Evolutionary conservation across 208 protist genomes (phyloP).

Genomic region (Angomonas deanei): DNA sequence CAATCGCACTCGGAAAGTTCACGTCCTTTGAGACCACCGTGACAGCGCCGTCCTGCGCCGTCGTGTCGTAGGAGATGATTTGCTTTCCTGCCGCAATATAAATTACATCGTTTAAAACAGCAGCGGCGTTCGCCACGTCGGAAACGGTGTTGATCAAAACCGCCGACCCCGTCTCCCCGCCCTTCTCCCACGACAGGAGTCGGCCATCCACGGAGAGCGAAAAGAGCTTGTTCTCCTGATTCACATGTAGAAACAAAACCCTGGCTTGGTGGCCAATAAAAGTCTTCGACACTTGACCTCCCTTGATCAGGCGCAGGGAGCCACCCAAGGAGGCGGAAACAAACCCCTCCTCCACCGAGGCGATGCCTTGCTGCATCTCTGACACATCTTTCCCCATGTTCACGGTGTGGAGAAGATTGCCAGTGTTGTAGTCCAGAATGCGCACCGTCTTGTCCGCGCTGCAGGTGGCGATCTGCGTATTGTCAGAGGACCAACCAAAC

Average conservation of each 20-base stretch:
- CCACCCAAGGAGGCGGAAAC: slow-evolving; percentile 28
- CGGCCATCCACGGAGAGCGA: slow-evolving; percentile 31
- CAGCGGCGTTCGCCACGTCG: slow-evolving; percentile 12
- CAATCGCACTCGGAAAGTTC: slow-evolving; percentile 11
- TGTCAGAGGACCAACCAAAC: slow-evolving; percentile 35
- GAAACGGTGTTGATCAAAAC: not conserved
- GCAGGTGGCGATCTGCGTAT: slow-evolving; percentile 21
- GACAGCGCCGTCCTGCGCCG: slow-evolving; percentile 6
- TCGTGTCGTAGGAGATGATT: slow-evolving; percentile 10
- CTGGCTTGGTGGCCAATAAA: slow-evolving; percentile 29
- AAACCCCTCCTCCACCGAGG: slow-evolving; percentile 15
- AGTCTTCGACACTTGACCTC: slow-evolving; percentile 8
- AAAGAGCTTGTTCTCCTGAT: slow-evolving; percentile 9
- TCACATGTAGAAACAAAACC: slow-evolving; percentile 20
- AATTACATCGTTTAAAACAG: slow-evolving; percentile 8
- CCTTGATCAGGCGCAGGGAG: slow-evolving; percentile 16
- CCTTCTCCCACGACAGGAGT: slow-evolving; percentile 12
- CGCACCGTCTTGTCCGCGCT: slow-evolving; percentile 42
- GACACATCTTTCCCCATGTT: slow-evolving; percentile 16
- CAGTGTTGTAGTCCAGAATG: slow-evolving; percentile 16
- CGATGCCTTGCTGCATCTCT: slow-evolving; percentile 44
- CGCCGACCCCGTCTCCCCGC: not conserved
- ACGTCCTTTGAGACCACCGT: slow-evolving; percentile 8
- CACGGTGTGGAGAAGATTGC: slow-evolving; percentile 3
- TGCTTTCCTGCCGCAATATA: slow-evolving; percentile 21